phyloP scores from a whole-genome alignment of 148 eudicot species.

The Pharnaceum exiguum region DNA sequence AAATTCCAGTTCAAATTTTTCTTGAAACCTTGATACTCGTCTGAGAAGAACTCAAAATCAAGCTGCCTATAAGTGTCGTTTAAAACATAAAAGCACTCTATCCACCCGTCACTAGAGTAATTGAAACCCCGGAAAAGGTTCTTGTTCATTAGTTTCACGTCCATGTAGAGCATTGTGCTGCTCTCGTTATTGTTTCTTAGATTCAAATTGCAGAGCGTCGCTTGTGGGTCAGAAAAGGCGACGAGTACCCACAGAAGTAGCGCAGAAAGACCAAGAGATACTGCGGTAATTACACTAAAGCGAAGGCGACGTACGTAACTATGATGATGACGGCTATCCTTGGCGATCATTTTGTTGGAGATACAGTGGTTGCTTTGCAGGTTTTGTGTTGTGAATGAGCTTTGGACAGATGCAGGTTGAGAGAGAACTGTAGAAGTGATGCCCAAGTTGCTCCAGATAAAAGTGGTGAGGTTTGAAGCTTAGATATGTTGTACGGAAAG shows the following conservation, averaged over 20 bases:
- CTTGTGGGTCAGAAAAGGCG: not conserved
- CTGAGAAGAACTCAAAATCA: not conserved
- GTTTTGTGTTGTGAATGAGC: no score
- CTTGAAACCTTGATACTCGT: not conserved
- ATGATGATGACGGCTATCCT: no score
- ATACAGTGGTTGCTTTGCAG: no score
- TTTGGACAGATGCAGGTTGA: no score
- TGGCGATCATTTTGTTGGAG: no score
- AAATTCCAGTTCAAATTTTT: not conserved
- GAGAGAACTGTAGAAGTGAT: no score
- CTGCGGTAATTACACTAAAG: not conserved
- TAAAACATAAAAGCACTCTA: not conserved
- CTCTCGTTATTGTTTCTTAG: not conserved
- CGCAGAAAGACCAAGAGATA: not conserved
- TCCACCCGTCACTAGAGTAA: not conserved
- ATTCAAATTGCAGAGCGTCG: not conserved
- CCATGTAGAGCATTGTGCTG: not conserved
- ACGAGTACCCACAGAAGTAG: not conserved
- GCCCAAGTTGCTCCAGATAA: no score
- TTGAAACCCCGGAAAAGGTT: not conserved
- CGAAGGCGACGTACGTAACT: not conserved
- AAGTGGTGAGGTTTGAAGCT: no score
- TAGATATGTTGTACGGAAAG: no score
- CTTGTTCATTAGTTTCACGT: not conserved
- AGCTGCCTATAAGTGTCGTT: not conserved